Evolutionary conservation across 2,329 filamentous ascomycete species (phyloP), one percentile per base, ranked within the genome.

Genomic region (Neonectria magnoliae): DNA sequence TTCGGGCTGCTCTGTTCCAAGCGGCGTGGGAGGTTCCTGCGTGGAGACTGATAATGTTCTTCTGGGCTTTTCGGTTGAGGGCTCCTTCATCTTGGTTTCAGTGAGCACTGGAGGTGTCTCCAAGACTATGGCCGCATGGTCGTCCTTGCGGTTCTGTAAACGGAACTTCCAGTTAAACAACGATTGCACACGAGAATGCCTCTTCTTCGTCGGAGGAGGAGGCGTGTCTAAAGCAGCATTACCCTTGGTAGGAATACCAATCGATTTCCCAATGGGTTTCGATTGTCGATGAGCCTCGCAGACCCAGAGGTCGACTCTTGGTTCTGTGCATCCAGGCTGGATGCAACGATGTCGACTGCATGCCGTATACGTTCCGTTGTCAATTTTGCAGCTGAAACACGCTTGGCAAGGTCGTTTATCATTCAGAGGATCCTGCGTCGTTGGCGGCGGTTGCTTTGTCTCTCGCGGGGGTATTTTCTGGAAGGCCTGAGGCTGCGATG

Each of bases 171-270:
- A 58, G n/a, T 57, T 58, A 11, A 65, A 20, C 45, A 65, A 25
- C 11, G 62, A 65, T 44, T 42, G 41, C 10, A 65, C 14, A 16
- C 57, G 48, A 18, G 62, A 62, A 59, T 59, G 56, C 18, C 62
- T 56, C 57, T 50, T 29, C n/a, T 57, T 57, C 22, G 22, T 27
- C n/a, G 36, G 38, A 33, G 27, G 20, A 38, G 5, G 36, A 38
- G 36, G 14, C 16, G 14, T 38, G 36, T 14, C 36, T 8, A n/a
- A 22, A 41, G 41, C 36, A 33, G 36, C 14, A 59, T 18, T 41
- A 2, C 18, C 11, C 13, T 25, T n/a, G 5, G 22, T n/a, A 13
- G 27, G 5, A 38, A 36, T 11, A 7, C 31, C 22, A 22, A 11
- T 42, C 10, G 11, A 7, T 45, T 9, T 22, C 5, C 10, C 13